A percentile compares a stretch with the other conserved stretches of the same genome.
Evolutionary conservation across 2,329 filamentous ascomycete species (phyloP).

Genomic region (Alternaria longipes): DNA sequence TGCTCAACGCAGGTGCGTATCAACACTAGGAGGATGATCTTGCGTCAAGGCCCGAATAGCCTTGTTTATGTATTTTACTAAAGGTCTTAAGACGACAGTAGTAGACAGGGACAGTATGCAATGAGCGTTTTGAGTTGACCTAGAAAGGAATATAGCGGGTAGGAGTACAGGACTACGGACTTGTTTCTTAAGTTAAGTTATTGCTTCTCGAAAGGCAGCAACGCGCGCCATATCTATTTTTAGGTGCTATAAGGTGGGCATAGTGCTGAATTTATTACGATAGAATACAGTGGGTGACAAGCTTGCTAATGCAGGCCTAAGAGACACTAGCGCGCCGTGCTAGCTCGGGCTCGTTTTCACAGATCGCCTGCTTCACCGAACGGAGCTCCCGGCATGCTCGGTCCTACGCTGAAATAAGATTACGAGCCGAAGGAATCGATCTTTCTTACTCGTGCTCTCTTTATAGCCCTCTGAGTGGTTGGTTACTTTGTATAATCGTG

Average conservation of each 20-base stretch:
- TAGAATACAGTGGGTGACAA: background rate
- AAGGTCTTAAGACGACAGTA: background rate
- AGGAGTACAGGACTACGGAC: background rate
- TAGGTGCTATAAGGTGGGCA: background rate
- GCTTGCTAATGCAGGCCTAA: background rate
- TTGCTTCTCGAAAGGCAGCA: background rate
- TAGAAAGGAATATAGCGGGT: background rate
- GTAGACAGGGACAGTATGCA: background rate
- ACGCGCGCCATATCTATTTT: background rate
- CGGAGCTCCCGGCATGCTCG: background rate
- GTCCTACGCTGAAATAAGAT: background rate
- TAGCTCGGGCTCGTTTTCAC: background rate
- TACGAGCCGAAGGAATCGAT: background rate
- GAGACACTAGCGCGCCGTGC: background rate
- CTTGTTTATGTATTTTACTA: background rate
- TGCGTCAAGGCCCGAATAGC: background rate
- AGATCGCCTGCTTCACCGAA: conserved; percentile 1
- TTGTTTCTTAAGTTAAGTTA: background rate
- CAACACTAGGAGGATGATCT: too few species aligned
- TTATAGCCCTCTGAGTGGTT: background rate
- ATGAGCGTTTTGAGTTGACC: background rate
- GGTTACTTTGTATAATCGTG: background rate
- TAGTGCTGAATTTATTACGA: background rate
- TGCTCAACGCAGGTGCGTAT: too few species aligned
- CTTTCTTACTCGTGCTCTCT: background rate